These are phyloP conservation scores for Sphagnum contortum DNA, from an alignment of 225 moss, liverwort and hornwort species.

Conservation along the genomic window DNA sequence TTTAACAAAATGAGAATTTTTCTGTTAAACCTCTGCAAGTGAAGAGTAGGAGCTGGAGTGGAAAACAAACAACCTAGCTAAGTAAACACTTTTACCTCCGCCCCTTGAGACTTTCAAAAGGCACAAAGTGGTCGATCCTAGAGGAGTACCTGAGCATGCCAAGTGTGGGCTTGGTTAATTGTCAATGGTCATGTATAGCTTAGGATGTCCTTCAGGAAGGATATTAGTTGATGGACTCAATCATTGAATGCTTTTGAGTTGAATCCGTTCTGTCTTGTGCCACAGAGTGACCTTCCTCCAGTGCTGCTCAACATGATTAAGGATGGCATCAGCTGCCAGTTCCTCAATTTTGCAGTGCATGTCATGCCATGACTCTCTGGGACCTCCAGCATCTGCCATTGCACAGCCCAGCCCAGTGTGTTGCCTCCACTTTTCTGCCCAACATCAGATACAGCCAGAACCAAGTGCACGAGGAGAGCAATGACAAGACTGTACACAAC, in stretches of 20 bases:
- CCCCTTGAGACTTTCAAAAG: not conserved
- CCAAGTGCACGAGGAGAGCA: too few relatives aligned
- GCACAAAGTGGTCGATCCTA: not conserved
- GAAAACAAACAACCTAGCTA: too few relatives aligned
- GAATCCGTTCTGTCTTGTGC: conserved; percentile 58
- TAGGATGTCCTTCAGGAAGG: conserved; percentile 47
- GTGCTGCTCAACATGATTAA: conserved; percentile 79
- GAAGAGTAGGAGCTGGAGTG: too few relatives aligned
- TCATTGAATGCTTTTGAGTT: conserved; percentile 68
- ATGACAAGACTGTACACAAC: too few relatives aligned
- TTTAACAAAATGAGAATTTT: too few relatives aligned
- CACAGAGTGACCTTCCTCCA: conserved; percentile 65
- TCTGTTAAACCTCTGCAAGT: too few relatives aligned
- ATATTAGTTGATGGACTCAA: conserved; percentile 37
- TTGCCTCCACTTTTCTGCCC: not conserved
- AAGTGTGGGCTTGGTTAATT: conserved; percentile 47
- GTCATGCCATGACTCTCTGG: conserved; percentile 91
- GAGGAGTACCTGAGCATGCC: conserved; percentile 59
- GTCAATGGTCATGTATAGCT: conserved; percentile 56
- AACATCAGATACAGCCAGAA: not conserved
- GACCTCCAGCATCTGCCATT: conserved; percentile 54
- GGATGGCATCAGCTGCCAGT: conserved; percentile 70
- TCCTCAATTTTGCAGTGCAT: conserved; percentile 86
- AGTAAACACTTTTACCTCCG: too few relatives aligned
- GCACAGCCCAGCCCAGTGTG: not conserved